Percentiles rank a stretch among this genome's conserved stretches.
Conservation (phyloP, 2,329 filamentous ascomycete genomes). For the Alternaria triticimaculans region DNA sequence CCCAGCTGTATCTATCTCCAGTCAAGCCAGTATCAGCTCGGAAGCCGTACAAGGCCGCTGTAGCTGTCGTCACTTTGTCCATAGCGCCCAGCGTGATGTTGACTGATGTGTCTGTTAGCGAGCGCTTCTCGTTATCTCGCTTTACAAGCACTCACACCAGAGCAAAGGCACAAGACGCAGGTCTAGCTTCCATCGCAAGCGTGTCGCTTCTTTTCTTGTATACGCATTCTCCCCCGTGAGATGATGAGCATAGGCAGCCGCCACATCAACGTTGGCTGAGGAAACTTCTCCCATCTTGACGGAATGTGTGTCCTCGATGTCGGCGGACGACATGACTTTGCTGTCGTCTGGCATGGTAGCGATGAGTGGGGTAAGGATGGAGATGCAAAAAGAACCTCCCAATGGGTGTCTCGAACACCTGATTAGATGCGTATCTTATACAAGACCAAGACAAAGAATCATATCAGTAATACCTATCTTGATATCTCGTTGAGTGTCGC, state of each 20-base stretch:
- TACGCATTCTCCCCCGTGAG: conserved; percentile 39
- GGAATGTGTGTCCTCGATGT: conserved; percentile 6
- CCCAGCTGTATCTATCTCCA: conserved; percentile 33
- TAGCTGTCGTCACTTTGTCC: conserved; percentile 28
- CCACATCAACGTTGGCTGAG: conserved; percentile 25
- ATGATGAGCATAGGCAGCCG: conserved; percentile 36
- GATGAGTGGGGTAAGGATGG: neutral
- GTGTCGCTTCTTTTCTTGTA: conserved; percentile 19
- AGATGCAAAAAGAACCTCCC: neutral
- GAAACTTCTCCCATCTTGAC: conserved; percentile 9
- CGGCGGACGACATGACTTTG: conserved; percentile 3
- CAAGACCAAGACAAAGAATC: neutral
- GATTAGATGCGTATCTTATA: neutral
- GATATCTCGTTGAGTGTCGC: neutral
- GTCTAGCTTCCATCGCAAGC: conserved; percentile 54
- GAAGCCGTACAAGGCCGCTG: conserved; percentile 35
- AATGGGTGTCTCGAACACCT: neutral
- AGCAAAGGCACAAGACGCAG: conserved; percentile 51
- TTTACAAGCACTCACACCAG: conserved; percentile 26
- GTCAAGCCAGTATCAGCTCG: conserved; percentile 26
- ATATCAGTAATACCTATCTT: conserved; percentile 3
- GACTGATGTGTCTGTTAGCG: conserved; percentile 3
- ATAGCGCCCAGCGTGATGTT: conserved; percentile 26
- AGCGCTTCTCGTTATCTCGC: neutral
- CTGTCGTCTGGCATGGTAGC: conserved; percentile 2